Evolutionary conservation across 2,329 filamentous ascomycete species (phyloP), one percentile per base, ranked within the genome.

Genomic region (Pestalotiopsis sp.): DNA sequence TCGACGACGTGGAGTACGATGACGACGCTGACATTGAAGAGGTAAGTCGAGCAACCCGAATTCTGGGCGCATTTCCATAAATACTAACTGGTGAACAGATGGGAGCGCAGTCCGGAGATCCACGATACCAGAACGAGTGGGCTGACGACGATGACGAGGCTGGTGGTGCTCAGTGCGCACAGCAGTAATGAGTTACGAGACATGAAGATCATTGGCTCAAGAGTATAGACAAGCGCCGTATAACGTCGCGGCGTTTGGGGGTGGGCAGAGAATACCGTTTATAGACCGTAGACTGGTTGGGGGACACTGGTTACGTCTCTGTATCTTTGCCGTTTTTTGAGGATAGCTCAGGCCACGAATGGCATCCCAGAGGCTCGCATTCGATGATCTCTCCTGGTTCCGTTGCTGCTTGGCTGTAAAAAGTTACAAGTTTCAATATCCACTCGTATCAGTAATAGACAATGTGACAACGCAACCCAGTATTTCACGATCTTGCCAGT

Each of bases 1-100:
- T 95, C 9, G 96, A 98, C 69, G 94, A 98, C 72, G 94, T 98
- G 0, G 89, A 94, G 2, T 97, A 93, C 75, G 92, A 97, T 71
- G 88, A 89, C n/a, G 89, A 95, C 72, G 94, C 90, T 3, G 91
- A 94, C 75, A 88, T 97, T 74, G 94, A 98, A 65, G 90, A 94
- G 76, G 90, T 91, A 80, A 81, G 86, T 82, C 2, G 6, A 13
- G 17, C 66, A 17, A 45, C 25, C 12, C 23, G 14, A 41, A 41
- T 61, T 45, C 66, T 58, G 12, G 31, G 4, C 11, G 23, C 6
- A 23, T 63, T 23, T 39, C 13, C 11, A 4, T 3, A 4, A 5
- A 69, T 71, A 69, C 78, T 82, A 74, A 82, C 71, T 63, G 65
- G 62, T 6, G 64, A 20, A 38, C 69, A 91, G 84, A 94, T 94